Conservation (phyloP, 192 early-diverging fungal genomes). For the Backusella luteola region DNA sequence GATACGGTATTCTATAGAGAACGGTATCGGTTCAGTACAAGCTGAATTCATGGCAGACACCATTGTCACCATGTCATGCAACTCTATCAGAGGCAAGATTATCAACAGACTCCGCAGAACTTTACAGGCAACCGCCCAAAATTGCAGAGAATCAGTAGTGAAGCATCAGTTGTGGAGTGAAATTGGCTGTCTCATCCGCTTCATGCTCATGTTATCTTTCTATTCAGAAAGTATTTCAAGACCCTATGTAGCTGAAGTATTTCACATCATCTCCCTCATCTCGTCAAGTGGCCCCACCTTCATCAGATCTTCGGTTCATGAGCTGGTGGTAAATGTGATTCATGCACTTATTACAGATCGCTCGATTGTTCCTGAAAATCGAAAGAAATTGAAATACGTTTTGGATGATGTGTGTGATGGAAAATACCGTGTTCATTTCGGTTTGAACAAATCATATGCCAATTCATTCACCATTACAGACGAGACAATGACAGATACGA, state of each 20-base stretch:
- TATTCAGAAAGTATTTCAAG: constrained; percentile 63
- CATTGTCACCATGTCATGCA: constrained; percentile 70
- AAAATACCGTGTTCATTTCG: constrained; percentile 74
- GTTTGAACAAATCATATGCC: constrained; percentile 58
- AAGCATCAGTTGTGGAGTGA: constrained; percentile 85
- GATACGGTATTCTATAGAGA: constrained; percentile 70
- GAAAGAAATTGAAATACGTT: constrained; percentile 53
- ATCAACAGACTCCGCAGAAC: constrained; percentile 69
- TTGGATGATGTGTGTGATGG: constrained; percentile 77
- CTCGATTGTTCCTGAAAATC: constrained; percentile 44
- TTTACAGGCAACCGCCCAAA: constrained; percentile 66
- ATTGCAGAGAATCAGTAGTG: constrained; percentile 61
- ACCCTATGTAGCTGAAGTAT: constrained; percentile 79
- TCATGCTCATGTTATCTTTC: constrained; percentile 85
- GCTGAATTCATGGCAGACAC: constrained; percentile 85
- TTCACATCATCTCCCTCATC: constrained; percentile 78
- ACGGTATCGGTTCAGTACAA: constrained; percentile 68
- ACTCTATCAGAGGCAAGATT: constrained; percentile 74
- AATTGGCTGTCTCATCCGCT: constrained; percentile 79
- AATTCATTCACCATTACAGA: constrained; percentile 62
- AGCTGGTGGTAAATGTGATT: constrained; percentile 84
- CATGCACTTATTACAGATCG: constrained; percentile 68
- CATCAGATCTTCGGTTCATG: constrained; percentile 82
- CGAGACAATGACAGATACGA: constrained; percentile 42
- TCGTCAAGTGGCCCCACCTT: constrained; percentile 78